Base-by-base conservation (phyloP, 1,139 yeast species). In the Petasospora rhodanensis region DNA sequence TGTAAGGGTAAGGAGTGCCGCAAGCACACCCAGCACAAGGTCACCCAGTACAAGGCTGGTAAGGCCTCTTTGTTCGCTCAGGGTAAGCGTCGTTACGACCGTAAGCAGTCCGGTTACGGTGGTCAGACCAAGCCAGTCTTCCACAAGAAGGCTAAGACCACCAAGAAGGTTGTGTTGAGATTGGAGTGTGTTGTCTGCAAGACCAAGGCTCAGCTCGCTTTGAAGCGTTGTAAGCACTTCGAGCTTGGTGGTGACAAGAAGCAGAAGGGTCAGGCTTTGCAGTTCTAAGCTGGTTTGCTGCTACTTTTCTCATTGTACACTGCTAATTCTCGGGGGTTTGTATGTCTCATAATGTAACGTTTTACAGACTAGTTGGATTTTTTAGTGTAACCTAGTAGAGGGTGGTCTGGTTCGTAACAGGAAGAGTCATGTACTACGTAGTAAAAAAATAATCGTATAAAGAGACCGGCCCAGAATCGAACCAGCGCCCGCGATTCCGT, bases 81-180 rank as follows among this genome's bases (percentile, higher is more conserved):
- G 78, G 99, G 99, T 82, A 93, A 93, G 89, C 86, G 99, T 81
- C 89, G 99, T 79, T 91, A 91, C 78, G 98, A 93, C 93, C 95
- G 99, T 75, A 91, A 91, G 77, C 98, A 91, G 79, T 70, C 85
- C 65, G 99, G 99, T 86, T 91, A 79, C 76, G 99, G 99, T 85
- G 99, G 99, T 85, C 99, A 91, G 79, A 91, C 98, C 76, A 91
- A 87, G 80, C 98, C 84, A 68, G 85, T 93, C 75, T 91, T 91
- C 96, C 97, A 87, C 86, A 91, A 91, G 84, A 93, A 91, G 74
- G 99, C 99, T 61, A 91, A 91, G 89, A 91, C 98, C 59, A 91
- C 99, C 80, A 91, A 91, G 87, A 91, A 91, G 84, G 96, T 91
- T 69, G 98, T 91, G 55, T 82, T 91, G 68, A 91, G 96, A 79